Evolutionary conservation across 2,329 filamentous ascomycete species (phyloP).

Genomic region (Cladosporium sphaerospermum): DNA sequence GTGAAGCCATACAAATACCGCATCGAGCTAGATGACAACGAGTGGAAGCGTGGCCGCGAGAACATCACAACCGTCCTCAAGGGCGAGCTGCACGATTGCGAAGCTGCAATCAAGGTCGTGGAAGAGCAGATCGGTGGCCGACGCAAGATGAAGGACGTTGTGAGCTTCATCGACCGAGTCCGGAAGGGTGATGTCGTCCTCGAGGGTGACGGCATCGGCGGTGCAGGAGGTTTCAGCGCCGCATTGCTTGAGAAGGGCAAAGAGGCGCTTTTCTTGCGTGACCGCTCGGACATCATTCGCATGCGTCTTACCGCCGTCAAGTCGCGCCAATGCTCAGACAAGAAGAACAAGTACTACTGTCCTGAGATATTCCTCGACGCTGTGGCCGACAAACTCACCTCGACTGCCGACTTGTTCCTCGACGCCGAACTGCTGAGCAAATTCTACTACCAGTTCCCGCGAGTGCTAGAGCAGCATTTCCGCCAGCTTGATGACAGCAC

Average conservation of each 20-base stretch:
- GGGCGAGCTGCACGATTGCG: constrained; percentile 77
- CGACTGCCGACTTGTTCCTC: constrained; percentile 91
- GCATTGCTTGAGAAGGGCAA: constrained; percentile 72
- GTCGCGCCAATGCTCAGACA: constrained; percentile 76
- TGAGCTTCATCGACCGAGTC: constrained; percentile 84
- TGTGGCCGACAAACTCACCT: constrained; percentile 87
- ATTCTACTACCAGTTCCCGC: constrained; percentile 93
- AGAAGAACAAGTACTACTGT: constrained; percentile 92
- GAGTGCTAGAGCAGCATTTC: constrained; percentile 81
- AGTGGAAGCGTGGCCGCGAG: constrained; percentile 81
- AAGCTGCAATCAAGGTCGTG: constrained; percentile 66
- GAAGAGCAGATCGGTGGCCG: constrained; percentile 74
- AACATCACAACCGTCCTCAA: constrained; percentile 78
- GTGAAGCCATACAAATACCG: constrained; percentile 99
- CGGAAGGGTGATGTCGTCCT: constrained; percentile 77
- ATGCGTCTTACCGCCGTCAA: constrained; percentile 84
- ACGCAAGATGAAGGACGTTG: constrained; percentile 81
- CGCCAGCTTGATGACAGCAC: constrained; percentile 64
- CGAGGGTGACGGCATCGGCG: constrained; percentile 72
- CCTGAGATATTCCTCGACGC: constrained; percentile 97
- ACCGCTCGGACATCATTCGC: constrained; percentile 82
- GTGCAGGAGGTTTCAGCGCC: constrained; percentile 89
- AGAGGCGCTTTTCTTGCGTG: constrained; percentile 88
- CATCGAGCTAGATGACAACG: constrained; percentile 84
- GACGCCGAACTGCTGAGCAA: constrained; percentile 95